phyloP scores from a whole-genome alignment of 1,284 basidiomycete genomes.

The Anthracocystis walkeri region DNA sequence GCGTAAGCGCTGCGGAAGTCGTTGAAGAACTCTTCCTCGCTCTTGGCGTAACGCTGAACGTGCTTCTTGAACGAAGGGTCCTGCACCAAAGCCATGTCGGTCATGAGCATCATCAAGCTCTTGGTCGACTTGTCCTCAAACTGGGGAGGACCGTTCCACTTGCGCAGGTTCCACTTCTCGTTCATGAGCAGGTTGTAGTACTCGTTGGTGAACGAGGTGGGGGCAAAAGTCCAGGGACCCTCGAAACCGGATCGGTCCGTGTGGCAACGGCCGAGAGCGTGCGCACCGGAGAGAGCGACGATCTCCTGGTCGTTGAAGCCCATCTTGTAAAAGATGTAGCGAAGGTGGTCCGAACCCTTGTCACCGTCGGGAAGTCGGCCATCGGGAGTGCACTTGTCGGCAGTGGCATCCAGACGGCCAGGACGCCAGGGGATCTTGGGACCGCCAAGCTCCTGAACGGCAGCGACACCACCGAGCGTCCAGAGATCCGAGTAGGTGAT shows the following conservation, averaged over 20 bases:
- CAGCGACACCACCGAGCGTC: constrained; percentile 71
- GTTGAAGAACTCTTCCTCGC: constrained; percentile 67
- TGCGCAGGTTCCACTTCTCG: constrained; percentile 82
- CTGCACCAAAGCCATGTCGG: constrained; percentile 63
- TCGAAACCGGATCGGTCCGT: constrained; percentile 71
- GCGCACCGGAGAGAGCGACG: constrained; percentile 91
- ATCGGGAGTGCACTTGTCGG: constrained; percentile 78
- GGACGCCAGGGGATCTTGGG: constrained; percentile 70
- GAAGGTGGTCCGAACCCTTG: constrained; percentile 85
- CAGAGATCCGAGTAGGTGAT: constrained; percentile 69
- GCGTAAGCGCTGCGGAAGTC: constrained; percentile 61
- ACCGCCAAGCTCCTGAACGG: constrained; percentile 77
- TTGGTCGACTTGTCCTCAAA: constrained; percentile 89
- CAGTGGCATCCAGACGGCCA: constrained; percentile 69
- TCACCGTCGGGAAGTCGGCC: constrained; percentile 92
- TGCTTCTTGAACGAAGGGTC: constrained; percentile 63
- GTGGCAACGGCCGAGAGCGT: constrained; percentile 95
- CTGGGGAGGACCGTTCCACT: constrained; percentile 93
- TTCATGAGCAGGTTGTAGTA: constrained; percentile 88
- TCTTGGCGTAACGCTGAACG: constrained; percentile 67
- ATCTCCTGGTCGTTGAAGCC: constrained; percentile 83
- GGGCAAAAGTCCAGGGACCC: constrained; percentile 70
- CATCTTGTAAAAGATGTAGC: constrained; percentile 74
- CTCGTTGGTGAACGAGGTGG: constrained; percentile 87
- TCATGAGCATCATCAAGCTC: constrained; percentile 84